These are phyloP conservation scores for Rhodotorula graminis DNA, from an alignment of 768 basidiomycete genomes.

Conservation along the genomic window DNA sequence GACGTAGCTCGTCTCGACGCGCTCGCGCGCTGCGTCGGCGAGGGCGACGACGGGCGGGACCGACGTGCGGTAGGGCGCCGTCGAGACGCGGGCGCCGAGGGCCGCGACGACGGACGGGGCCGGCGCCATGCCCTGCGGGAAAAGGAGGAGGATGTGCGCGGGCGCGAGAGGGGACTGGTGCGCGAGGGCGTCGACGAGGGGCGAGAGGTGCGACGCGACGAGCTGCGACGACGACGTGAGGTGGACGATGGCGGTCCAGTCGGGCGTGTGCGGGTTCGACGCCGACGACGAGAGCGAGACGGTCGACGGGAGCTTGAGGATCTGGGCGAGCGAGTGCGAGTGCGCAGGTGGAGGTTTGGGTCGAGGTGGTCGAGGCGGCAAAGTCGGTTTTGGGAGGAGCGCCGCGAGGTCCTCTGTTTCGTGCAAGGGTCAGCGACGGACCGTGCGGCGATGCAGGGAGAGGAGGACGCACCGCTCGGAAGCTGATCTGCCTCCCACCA, in stretches of 20 bases:
- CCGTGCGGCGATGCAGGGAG: too few relatives aligned
- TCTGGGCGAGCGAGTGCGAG: conserved; percentile 25
- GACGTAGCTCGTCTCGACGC: conserved; percentile 2
- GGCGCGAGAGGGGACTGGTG: conserved; percentile 17
- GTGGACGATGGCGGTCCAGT: conserved; percentile 28
- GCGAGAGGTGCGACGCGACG: conserved; percentile 1
- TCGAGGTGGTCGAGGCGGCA: conserved; percentile 9
- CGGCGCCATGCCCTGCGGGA: conserved; percentile 17
- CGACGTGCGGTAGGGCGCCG: neutral
- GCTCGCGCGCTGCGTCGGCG: neutral
- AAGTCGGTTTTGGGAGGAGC: conserved; percentile 14
- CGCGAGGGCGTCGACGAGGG: conserved; percentile 10
- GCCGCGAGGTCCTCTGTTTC: conserved; percentile 15
- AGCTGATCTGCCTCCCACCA: conserved; percentile 30
- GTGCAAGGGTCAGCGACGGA: neutral
- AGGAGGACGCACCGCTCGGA: neutral
- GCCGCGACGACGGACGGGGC: neutral
- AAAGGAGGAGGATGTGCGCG: conserved; percentile 15
- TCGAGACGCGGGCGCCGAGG: neutral
- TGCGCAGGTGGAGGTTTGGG: conserved; percentile 8
- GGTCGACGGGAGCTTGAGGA: conserved; percentile 31
- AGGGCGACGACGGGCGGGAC: neutral
- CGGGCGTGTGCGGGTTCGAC: neutral
- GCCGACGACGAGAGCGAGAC: neutral
- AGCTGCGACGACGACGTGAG: conserved; percentile 28